These are phyloP conservation scores for Vitis hybrid DNA, from an alignment of 177 flowering plant species.

Conservation along the genomic window DNA sequence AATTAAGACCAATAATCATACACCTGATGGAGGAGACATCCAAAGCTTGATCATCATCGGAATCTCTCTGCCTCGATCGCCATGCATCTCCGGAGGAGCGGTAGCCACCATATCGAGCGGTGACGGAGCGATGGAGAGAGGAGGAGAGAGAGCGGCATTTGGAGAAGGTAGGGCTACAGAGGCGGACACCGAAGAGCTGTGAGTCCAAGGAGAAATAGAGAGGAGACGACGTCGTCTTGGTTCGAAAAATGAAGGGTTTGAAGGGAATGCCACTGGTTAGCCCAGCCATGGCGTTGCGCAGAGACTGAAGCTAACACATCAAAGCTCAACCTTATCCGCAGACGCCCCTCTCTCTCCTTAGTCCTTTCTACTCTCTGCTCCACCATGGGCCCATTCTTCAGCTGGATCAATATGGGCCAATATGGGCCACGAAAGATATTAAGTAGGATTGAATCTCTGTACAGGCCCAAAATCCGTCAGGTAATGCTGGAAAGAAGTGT, in stretches of 20 bases:
- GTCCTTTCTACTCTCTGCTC: too few relatives aligned
- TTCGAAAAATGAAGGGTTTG: conserved; percentile 20
- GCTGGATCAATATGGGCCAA: too few relatives aligned
- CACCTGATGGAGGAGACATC: conserved; percentile 62
- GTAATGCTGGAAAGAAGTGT: too few relatives aligned
- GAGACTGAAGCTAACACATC: too few relatives aligned
- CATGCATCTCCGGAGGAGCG: conserved; percentile 20
- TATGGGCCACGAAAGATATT: too few relatives aligned
- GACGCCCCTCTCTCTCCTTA: neutral
- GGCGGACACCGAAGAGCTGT: conserved; percentile 30
- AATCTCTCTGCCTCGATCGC: conserved; percentile 20
- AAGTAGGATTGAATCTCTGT: too few relatives aligned
- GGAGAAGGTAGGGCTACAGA: conserved; percentile 11
- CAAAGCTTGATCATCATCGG: conserved; percentile 48
- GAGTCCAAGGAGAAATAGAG: conserved; percentile 30
- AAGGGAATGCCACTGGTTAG: conserved; percentile 26
- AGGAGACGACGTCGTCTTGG: conserved; percentile 15
- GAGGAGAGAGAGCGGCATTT: conserved; percentile 9
- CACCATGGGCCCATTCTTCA: too few relatives aligned
- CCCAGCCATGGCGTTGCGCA: conserved; percentile 37
- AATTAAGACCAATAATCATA: neutral
- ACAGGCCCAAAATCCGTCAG: too few relatives aligned
- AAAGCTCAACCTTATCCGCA: conserved; percentile 10
- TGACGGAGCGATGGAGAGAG: conserved; percentile 12
- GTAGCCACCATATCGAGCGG: conserved; percentile 33